phyloP scores from a whole-genome alignment of 805 yeast species.

The Starmerella bacillaris region DNA sequence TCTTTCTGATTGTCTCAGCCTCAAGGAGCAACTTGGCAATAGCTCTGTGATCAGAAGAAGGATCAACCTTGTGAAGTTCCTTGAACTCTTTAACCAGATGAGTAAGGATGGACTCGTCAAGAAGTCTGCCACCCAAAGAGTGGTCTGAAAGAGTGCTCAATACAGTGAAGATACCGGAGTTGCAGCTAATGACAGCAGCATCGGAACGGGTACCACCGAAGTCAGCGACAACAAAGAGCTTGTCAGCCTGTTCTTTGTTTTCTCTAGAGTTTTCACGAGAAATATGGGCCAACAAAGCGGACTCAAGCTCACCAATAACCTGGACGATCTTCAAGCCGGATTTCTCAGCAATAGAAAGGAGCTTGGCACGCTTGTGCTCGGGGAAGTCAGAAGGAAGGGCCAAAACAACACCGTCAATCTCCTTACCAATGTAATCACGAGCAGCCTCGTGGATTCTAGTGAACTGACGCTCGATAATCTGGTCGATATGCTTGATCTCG shows the following conservation, averaged over 20 bases:
- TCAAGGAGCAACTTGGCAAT: conserved; percentile 75
- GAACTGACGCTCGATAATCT: conserved; percentile 70
- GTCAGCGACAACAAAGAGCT: conserved; percentile 79
- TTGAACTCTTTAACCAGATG: conserved; percentile 85
- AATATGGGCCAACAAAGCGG: conserved; percentile 74
- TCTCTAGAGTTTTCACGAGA: conserved; percentile 26
- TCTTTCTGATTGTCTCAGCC: conserved; percentile 69
- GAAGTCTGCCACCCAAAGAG: conserved; percentile 70
- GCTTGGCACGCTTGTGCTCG: conserved; percentile 48
- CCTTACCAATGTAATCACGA: conserved; percentile 72
- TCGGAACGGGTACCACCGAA: conserved; percentile 93
- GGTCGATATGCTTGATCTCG: conserved; percentile 43
- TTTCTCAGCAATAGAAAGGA: conserved; percentile 41
- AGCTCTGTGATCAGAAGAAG: conserved; percentile 65
- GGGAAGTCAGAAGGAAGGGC: conserved; percentile 82
- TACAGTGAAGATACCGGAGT: conserved; percentile 86
- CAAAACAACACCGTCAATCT: conserved; percentile 65
- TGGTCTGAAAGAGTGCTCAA: conserved; percentile 70
- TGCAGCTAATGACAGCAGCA: conserved; percentile 78
- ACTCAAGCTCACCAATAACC: conserved; percentile 78
- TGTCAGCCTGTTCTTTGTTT: conserved; percentile 42
- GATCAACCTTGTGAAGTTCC: conserved; percentile 67
- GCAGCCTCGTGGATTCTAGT: conserved; percentile 71
- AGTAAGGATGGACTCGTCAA: conserved; percentile 66
- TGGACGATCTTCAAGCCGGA: conserved; percentile 73